Evolutionary conservation across 768 basidiomycete genomes (phyloP).

Genomic region (Amanita jacksonii): DNA sequence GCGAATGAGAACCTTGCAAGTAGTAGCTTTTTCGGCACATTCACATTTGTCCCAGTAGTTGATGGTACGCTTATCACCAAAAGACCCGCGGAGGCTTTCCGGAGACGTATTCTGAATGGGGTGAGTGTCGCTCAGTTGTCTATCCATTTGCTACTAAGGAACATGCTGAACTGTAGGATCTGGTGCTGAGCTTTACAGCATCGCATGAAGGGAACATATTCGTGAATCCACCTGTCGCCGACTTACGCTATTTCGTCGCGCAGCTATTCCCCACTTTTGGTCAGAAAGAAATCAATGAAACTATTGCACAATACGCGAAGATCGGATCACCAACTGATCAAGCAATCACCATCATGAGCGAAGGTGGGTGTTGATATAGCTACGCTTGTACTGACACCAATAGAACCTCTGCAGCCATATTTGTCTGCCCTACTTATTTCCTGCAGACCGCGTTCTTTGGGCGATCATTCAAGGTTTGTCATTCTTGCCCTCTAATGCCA

Average conservation of each 20-base stretch:
- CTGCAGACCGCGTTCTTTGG: too few relatives aligned
- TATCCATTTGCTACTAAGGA: too few relatives aligned
- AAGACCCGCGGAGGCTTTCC: slow-evolving; percentile 29
- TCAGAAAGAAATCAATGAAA: slow-evolving; percentile 15
- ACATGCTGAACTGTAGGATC: slow-evolving; percentile 15
- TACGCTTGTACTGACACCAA: too few relatives aligned
- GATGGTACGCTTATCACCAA: slow-evolving; percentile 37
- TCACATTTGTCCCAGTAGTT: slow-evolving; percentile 33
- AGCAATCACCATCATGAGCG: slow-evolving; percentile 26
- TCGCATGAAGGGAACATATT: slow-evolving; percentile 28
- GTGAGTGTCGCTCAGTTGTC: slow-evolving; percentile 23
- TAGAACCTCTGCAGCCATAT: too few relatives aligned
- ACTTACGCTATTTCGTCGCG: slow-evolving; percentile 22
- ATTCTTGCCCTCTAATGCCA: too few relatives aligned
- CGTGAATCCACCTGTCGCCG: slow-evolving; percentile 22
- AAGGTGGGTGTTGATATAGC: slow-evolving; percentile 15
- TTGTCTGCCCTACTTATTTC: too few relatives aligned
- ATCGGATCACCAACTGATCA: slow-evolving; percentile 25
- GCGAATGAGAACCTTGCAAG: slow-evolving; percentile 25
- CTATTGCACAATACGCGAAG: slow-evolving; percentile 20
- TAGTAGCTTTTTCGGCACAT: slow-evolving; percentile 29
- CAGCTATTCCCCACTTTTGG: slow-evolving; percentile 31
- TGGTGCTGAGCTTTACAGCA: slow-evolving; percentile 30
- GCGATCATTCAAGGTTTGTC: too few relatives aligned
- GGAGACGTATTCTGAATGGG: slow-evolving; percentile 29